Conservation (phyloP, 345 rosid genomes). For the Arabidopsis thaliana region DNA sequence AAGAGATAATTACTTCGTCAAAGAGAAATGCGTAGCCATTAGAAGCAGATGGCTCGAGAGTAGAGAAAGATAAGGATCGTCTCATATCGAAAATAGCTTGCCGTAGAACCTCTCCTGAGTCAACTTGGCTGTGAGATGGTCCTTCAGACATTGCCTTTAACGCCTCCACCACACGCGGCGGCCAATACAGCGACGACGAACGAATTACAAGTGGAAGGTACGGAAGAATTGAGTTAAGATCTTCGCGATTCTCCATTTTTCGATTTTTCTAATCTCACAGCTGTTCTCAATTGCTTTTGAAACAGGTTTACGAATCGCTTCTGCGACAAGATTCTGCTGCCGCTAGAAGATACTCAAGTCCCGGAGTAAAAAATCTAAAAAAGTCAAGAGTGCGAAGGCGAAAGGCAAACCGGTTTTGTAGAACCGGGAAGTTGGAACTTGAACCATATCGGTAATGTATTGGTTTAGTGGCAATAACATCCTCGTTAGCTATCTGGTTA, state of each 20-base stretch:
- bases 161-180: constrained; percentile 62
- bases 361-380: too few relatives aligned
- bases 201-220: constrained; percentile 59
- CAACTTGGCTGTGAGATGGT: constrained; percentile 61
- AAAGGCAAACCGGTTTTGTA: neutral
- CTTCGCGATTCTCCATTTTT: constrained; percentile 66
- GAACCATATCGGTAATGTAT: neutral
- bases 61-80: constrained; percentile 51
- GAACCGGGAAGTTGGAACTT: constrained; percentile 1
- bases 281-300: constrained; percentile 9
- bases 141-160: constrained; percentile 69
- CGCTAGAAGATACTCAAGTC: constrained; percentile 10
- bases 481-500: too few relatives aligned
- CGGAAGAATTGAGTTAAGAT: constrained; percentile 58
- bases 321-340: constrained; percentile 26
- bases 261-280: neutral
- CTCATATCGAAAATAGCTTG: constrained; percentile 63
- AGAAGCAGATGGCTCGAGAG: constrained; percentile 53
- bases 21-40: constrained; percentile 72
- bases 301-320: constrained; percentile 20
- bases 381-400: constrained; percentile 9
- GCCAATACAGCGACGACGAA: constrained; percentile 70
- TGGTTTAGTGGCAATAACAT: neutral
- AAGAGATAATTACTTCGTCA: constrained; percentile 54
- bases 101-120: constrained; percentile 67